These are phyloP conservation scores for Emmonsiellopsis sp. DNA, from an alignment of 2,329 filamentous ascomycete genomes.

Conservation along the genomic window DNA sequence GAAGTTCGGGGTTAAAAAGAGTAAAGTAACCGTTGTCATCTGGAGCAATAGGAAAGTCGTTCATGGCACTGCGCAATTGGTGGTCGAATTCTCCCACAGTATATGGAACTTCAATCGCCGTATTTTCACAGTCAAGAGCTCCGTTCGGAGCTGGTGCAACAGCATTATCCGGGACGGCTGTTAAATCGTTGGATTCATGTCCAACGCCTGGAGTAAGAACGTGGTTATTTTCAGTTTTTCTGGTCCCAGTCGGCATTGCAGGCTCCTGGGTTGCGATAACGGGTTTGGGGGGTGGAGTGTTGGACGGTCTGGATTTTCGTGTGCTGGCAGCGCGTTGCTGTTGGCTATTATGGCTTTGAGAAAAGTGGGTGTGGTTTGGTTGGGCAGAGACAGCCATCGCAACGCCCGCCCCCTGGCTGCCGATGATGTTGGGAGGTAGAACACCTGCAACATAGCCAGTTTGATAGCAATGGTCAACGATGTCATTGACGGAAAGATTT, in stretches of 20 bases:
- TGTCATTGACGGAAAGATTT: conserved; percentile 23
- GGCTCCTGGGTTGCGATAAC: background rate
- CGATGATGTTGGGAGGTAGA: conserved; percentile 5
- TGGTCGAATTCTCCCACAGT: conserved; percentile 5
- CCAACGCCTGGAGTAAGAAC: background rate
- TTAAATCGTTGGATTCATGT: background rate
- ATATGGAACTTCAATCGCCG: conserved; percentile 1
- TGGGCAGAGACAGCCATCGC: conserved; percentile 21
- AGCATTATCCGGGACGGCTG: background rate
- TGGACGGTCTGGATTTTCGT: conserved; percentile 3
- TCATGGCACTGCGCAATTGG: conserved; percentile 8
- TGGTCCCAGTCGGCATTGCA: background rate
- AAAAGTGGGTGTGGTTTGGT: conserved; percentile 7
- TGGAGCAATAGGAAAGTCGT: conserved; percentile 3
- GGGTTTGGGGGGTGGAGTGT: conserved; percentile 5
- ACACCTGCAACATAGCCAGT: conserved; percentile 20
- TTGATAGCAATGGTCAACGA: conserved; percentile 24
- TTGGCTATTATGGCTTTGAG: conserved; percentile 7
- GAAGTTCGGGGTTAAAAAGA: conserved; percentile 18
- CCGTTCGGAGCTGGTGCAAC: background rate
- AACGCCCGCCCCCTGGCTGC: conserved; percentile 9
- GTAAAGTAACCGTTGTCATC: conserved; percentile 14
- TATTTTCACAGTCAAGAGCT: background rate
- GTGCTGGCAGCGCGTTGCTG: background rate
- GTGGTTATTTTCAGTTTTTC: background rate